A percentile compares a stretch with the other conserved stretches of the same genome.
Conservation (phyloP, 2,329 filamentous ascomycete species). For the Fusarium pininemorale region DNA sequence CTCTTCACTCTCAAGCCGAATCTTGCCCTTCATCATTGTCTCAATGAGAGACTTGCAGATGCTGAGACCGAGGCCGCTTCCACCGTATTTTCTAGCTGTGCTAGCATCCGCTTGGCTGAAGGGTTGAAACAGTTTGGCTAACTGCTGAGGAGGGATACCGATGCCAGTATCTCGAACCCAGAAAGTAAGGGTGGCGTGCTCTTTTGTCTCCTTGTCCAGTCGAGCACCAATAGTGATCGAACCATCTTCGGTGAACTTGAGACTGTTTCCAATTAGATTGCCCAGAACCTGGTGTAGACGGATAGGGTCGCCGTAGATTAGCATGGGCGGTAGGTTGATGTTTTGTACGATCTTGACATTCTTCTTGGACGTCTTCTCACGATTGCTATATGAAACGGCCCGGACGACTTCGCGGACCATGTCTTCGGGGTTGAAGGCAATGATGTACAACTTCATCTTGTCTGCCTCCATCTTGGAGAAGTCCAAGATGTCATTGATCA, state of each 20-base stretch:
- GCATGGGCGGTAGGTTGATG: slow-evolving; percentile 78
- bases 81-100: slow-evolving; percentile 89
- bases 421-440: slow-evolving; percentile 72
- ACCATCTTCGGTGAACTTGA: slow-evolving; percentile 91
- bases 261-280: slow-evolving; percentile 90
- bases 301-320: slow-evolving; percentile 73
- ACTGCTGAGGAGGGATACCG: slow-evolving; percentile 83
- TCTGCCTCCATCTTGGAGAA: slow-evolving; percentile 94
- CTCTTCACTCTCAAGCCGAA: slow-evolving; percentile 81
- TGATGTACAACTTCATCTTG: slow-evolving; percentile 82
- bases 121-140: slow-evolving; percentile 87
- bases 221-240: slow-evolving; percentile 84
- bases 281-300: slow-evolving; percentile 75
- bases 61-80: slow-evolving; percentile 88
- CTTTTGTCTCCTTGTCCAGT: slow-evolving; percentile 74
- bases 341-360: slow-evolving; percentile 73
- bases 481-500: slow-evolving; percentile 96
- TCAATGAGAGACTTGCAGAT: slow-evolving; percentile 96
- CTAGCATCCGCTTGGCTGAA: slow-evolving; percentile 94
- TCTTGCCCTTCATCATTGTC: slow-evolving; percentile 87
- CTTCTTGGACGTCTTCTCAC: slow-evolving; percentile 69
- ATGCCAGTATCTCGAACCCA: slow-evolving; percentile 92
- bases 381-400: slow-evolving; percentile 72
- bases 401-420: slow-evolving; percentile 74
- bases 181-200: slow-evolving; percentile 79